Evolutionary conservation across 2,329 filamentous ascomycete genomes (phyloP).

Genomic region (Paracorniculantispora psalliotae): DNA sequence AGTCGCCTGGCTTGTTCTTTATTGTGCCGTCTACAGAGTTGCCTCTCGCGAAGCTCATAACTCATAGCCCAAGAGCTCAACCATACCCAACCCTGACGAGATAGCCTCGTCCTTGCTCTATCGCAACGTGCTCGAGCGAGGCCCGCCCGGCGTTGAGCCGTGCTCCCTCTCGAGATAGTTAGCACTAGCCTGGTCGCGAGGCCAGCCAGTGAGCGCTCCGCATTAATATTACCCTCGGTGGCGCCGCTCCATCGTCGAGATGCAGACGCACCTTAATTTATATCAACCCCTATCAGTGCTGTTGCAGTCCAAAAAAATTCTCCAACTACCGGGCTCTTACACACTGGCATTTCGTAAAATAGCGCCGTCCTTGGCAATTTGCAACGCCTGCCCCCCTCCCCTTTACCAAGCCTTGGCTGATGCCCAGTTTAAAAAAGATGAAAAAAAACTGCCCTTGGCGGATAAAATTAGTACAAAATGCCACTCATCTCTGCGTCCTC

Average conservation of each 20-base stretch:
- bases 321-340: not conserved
- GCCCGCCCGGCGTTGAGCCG: not conserved
- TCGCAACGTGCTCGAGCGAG: constrained; percentile 1
- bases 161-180: not conserved
- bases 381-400: not conserved
- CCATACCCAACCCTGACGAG: too few relatives aligned
- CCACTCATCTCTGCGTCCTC: too few relatives aligned
- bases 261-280: constrained; percentile 3
- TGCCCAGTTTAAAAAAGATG: too few relatives aligned
- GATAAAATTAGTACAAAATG: not conserved
- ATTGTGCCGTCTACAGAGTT: too few relatives aligned
- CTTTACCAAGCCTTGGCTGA: not conserved
- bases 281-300: not conserved
- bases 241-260: constrained; percentile 6
- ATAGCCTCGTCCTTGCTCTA: too few relatives aligned
- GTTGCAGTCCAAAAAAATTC: not conserved
- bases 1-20: too few relatives aligned
- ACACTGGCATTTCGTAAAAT: not conserved
- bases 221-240: constrained; percentile 11
- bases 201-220: constrained; percentile 2
- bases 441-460: not conserved
- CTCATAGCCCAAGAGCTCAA: too few relatives aligned
- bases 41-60: too few relatives aligned
- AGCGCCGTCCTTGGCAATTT: constrained; percentile 5
- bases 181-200: not conserved